A percentile compares a stretch with the other conserved stretches of the same genome.
These are phyloP conservation scores for Arthrobotrys megalospora DNA, from an alignment of 2,329 filamentous ascomycete genomes.

Conservation along the genomic window DNA sequence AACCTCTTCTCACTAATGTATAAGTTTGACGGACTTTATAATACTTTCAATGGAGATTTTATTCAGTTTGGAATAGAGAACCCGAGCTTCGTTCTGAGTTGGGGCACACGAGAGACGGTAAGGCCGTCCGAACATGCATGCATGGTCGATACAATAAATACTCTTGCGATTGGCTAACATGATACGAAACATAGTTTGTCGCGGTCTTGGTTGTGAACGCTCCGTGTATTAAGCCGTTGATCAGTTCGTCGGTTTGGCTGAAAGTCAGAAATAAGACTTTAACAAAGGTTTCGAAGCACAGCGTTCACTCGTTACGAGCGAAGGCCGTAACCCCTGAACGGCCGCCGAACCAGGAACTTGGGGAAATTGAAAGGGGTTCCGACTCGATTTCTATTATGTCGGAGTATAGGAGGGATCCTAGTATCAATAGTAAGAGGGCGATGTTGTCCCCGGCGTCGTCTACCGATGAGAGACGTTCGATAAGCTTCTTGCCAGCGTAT, in stretches of 20 bases:
- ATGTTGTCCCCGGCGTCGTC: slow-evolving; percentile 48
- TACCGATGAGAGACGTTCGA: slow-evolving; percentile 33
- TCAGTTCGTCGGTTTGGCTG: slow-evolving; percentile 60
- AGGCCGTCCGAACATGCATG: neutral
- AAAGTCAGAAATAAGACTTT: slow-evolving; percentile 46
- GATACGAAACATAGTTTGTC: slow-evolving; percentile 34
- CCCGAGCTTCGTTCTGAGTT: slow-evolving; percentile 58
- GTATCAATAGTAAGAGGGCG: slow-evolving; percentile 58
- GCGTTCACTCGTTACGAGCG: slow-evolving; percentile 39
- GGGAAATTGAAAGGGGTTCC: slow-evolving; percentile 26
- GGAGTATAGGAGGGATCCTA: slow-evolving; percentile 48
- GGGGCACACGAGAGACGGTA: slow-evolving; percentile 57
- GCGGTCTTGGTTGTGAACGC: slow-evolving; percentile 56
- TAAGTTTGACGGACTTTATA: slow-evolving; percentile 55
- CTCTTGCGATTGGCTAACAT: too few species aligned
- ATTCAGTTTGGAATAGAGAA: slow-evolving; percentile 51
- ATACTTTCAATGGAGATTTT: slow-evolving; percentile 46
- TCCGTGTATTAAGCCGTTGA: slow-evolving; percentile 57
- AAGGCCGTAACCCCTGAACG: neutral
- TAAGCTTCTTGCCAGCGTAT: slow-evolving; percentile 41
- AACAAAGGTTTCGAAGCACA: slow-evolving; percentile 55
- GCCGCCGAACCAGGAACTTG: neutral
- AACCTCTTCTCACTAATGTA: slow-evolving; percentile 59
- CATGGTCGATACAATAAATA: neutral
- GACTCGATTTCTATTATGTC: slow-evolving; percentile 54